Evolutionary conservation across 306 rosid genomes (phyloP).

Genomic region (Inga laurina): DNA sequence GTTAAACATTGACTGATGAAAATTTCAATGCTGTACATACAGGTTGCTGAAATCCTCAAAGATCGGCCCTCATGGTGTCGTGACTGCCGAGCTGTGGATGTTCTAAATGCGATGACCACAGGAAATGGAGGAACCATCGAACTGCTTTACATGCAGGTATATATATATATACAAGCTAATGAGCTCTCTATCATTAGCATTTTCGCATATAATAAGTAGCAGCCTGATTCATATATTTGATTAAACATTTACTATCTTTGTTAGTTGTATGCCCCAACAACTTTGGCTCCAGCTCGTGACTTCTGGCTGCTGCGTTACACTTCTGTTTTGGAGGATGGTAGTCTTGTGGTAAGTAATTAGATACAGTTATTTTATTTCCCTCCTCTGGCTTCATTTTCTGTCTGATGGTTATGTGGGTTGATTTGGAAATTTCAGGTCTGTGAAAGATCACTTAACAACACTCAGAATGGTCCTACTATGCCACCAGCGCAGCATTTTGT

Average conservation of each 20-base stretch:
- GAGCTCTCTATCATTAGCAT: neutral
- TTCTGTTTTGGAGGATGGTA: constrained; percentile 91
- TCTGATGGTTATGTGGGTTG: constrained; percentile 15
- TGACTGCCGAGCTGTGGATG: constrained; percentile 88
- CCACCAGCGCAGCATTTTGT: constrained; percentile 90
- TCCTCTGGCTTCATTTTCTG: neutral
- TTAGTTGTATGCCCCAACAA: constrained; percentile 94
- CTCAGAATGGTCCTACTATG: constrained; percentile 95
- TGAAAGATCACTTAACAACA: constrained; percentile 98
- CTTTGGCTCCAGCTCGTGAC: constrained; percentile 98
- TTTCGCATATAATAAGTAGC: neutral
- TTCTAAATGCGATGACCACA: constrained; percentile 77
- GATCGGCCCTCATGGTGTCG: constrained; percentile 93
- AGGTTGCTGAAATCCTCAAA: constrained; percentile 98
- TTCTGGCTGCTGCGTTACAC: constrained; percentile 99
- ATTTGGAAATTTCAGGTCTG: constrained; percentile 62
- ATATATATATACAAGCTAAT: neutral
- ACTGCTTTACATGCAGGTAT: constrained; percentile 95
- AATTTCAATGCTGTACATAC: neutral
- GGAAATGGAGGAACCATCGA: constrained; percentile 95
- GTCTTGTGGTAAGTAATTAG: constrained; percentile 82
- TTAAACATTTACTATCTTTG: constrained; percentile 29
- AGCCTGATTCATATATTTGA: constrained; percentile 3
- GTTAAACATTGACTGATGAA: neutral
- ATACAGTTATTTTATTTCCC: neutral